Evolutionary conservation across 805 yeast genomes (phyloP).

Genomic region (Isabelozyma pseudorhagii): DNA sequence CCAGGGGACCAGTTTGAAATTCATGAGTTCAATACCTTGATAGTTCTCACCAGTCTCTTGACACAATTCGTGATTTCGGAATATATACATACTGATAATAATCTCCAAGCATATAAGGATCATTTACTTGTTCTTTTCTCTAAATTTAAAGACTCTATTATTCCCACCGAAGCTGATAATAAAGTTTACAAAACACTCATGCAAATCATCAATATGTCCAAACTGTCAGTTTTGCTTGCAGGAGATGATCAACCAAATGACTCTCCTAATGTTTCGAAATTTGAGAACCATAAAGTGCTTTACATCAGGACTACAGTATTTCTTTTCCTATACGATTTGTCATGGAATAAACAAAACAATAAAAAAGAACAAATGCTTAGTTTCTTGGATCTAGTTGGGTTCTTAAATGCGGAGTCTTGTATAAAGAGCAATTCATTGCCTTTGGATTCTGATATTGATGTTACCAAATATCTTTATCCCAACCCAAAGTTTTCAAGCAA

Average conservation of each 20-base stretch:
- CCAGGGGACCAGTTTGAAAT: not conserved
- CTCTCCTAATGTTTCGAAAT: not conserved
- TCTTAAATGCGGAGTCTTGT: conserved; percentile 9
- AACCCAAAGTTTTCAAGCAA: conserved; percentile 11
- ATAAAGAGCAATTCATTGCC: conserved; percentile 9
- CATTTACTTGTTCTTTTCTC: not conserved
- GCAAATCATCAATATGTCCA: not conserved
- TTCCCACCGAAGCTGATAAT: not conserved
- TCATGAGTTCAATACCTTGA: not conserved
- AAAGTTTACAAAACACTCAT: not conserved
- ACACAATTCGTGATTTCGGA: not conserved
- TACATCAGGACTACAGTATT: conserved; percentile 9
- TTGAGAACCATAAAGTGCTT: not conserved
- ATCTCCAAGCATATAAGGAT: not conserved
- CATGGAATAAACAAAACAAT: conserved; percentile 7
- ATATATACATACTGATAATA: not conserved
- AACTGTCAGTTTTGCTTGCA: not conserved
- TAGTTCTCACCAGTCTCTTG: not conserved
- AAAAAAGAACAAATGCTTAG: conserved; percentile 4
- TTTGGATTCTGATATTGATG: conserved; percentile 13
- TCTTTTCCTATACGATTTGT: conserved; percentile 11
- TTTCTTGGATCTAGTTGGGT: conserved; percentile 22
- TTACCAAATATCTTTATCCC: conserved; percentile 9
- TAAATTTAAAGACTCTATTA: not conserved
- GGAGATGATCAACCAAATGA: not conserved